Percentiles rank a stretch among this genome's conserved stretches.
phyloP scores from a whole-genome alignment of 768 basidiomycete genomes.

The Phaeolepiota aurea region DNA sequence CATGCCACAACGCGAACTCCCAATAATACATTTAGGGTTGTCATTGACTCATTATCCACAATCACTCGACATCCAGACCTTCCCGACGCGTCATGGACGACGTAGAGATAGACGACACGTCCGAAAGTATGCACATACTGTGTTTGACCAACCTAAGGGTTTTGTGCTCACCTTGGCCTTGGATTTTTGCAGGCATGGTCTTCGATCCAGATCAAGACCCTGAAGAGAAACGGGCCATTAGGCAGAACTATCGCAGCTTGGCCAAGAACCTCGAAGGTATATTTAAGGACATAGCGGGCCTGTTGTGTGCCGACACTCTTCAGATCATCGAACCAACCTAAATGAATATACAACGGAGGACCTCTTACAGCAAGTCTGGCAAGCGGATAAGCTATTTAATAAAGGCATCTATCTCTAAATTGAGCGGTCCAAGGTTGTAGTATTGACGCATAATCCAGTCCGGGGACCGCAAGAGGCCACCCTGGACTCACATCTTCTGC shows the following conservation, averaged over 20 bases:
- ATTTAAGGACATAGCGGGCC: conserved; percentile 10
- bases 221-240: conserved; percentile 65
- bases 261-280: conserved; percentile 58
- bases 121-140: conserved; percentile 1
- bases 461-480: conserved; percentile 83
- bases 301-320: not conserved
- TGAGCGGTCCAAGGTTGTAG: not conserved
- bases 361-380: conserved; percentile 44
- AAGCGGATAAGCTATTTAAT: conserved; percentile 54
- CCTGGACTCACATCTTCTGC: conserved; percentile 77
- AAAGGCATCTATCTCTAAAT: conserved; percentile 35
- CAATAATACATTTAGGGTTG: not conserved
- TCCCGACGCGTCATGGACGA: conserved; percentile 17
- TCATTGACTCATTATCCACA: not conserved
- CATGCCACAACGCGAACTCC: conserved; percentile 24
- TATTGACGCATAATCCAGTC: conserved; percentile 28
- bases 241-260: conserved; percentile 66
- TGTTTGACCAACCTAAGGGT: not conserved
- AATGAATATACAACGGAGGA: conserved; percentile 50
- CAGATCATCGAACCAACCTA: conserved; percentile 41
- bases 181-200: conserved; percentile 25
- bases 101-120: conserved; percentile 18
- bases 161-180: not conserved
- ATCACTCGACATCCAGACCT: no score
- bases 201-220: conserved; percentile 86